These are phyloP conservation scores for Colletotrichum sp. DNA, from an alignment of 2,329 filamentous ascomycete species.

Conservation along the genomic window DNA sequence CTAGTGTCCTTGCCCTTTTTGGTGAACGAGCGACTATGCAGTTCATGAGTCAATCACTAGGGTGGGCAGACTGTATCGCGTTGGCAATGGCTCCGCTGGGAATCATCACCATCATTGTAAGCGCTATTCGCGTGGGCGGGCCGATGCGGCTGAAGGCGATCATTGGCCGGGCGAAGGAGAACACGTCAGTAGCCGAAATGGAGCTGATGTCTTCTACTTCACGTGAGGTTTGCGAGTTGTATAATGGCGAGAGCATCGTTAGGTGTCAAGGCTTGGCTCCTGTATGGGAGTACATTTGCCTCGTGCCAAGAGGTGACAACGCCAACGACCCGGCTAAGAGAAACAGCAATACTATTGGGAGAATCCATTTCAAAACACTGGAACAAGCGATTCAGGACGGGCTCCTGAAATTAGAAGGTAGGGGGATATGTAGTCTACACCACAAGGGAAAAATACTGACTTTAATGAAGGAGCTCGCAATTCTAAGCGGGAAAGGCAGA, in stretches of 20 bases:
- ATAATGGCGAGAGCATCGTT: constrained; percentile 16
- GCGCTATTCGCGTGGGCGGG: constrained; percentile 36
- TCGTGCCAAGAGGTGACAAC: background rate
- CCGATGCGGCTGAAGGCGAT: constrained; percentile 35
- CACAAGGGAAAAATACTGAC: background rate
- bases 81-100: constrained; percentile 39
- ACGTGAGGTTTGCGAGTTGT: constrained; percentile 43
- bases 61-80: constrained; percentile 33
- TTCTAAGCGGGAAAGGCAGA: rapidly evolving
- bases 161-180: constrained; percentile 42
- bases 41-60: constrained; percentile 39
- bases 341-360: rapidly evolving
- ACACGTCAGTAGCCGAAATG: constrained; percentile 33
- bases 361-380: background rate
- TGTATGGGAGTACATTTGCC: background rate
- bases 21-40: constrained; percentile 43
- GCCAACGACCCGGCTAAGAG: background rate
- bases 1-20: constrained; percentile 35
- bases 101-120: constrained; percentile 41
- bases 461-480: background rate
- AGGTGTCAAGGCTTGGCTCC: background rate
- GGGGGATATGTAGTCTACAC: background rate
- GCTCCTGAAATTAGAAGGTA: background rate
- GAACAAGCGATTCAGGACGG: background rate
- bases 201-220: constrained; percentile 46